Base-by-base conservation (phyloP, 345 rosid genomes). In the Hibiscus mutabilis region DNA sequence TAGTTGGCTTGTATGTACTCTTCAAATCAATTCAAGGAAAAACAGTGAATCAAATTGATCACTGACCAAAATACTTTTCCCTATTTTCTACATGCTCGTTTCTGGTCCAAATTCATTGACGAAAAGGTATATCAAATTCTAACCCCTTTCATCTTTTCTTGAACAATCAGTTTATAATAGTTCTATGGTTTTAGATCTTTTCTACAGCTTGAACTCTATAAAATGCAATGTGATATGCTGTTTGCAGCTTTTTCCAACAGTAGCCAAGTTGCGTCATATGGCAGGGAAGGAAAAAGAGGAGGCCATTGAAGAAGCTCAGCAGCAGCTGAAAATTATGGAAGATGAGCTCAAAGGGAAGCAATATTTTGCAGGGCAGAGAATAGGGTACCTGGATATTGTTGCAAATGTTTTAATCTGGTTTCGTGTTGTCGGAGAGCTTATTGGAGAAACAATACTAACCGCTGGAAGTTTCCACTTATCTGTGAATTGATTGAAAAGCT, bases 361-460 rank as follows among this genome's bases (percentile, higher is more conserved):
- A 31, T 75, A 71, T 52, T 72, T 79, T 59, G 68, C 71, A 14
- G 74, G 82, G 2, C 57, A 79, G 1, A 71, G 46, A 2, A 46
- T 75, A 10, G 82, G 82, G 13, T 68, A 25, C 25, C 25, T 75
- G 53, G 78, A 72, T 60, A 8, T 79, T 42, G 56, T 2, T 53
- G 73, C 42, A 6, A n/a, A 56, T 40, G 9, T 66, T 12, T 22
- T 66, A 10, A 21, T 66, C 52, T 66, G 52, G 69, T 40, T 44
- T 49, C 4, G 3, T 1, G 2, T 0, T 0, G 19, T 3, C 1
- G 55, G 0, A 16, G 69, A 66, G 31, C n/a, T 46, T 66, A 0
- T 33, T 13, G 69, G 16, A 49, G 35, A 5, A 7, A 24, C 21
- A 6, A 1, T 14, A 13, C 56, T 66, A 24, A 22, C 56, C 5